Evolutionary conservation across 768 basidiomycete genomes (phyloP).

Genomic region (Ephemerocybe angulata): DNA sequence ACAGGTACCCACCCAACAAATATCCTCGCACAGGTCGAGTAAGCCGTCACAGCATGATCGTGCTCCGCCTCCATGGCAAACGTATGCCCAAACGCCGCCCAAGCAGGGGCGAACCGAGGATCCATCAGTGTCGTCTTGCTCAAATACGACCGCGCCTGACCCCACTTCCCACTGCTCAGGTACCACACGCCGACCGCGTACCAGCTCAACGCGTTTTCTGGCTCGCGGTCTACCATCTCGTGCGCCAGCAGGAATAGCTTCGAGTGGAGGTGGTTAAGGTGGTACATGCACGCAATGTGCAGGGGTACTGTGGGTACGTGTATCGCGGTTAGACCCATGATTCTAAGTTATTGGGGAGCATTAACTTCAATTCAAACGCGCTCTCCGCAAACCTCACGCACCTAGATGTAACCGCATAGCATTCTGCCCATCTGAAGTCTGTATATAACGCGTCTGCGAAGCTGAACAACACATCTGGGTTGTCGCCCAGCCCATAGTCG

Average conservation of each 20-base stretch:
- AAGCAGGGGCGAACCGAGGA: constrained; percentile 91
- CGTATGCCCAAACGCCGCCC: constrained; percentile 97
- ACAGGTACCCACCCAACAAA: constrained; percentile 73
- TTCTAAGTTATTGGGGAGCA: constrained; percentile 43
- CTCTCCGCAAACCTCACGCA: no score
- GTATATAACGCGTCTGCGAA: constrained; percentile 88
- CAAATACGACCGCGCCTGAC: constrained; percentile 90
- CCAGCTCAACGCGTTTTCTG: constrained; percentile 92
- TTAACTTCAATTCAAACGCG: constrained; percentile 23
- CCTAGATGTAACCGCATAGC: constrained; percentile 84
- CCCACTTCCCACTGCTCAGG: constrained; percentile 80
- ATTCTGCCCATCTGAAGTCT: constrained; percentile 91
- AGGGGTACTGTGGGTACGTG: constrained; percentile 89
- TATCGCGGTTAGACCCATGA: constrained; percentile 77
- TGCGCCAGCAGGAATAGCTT: constrained; percentile 95
- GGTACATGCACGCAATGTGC: constrained; percentile 98
- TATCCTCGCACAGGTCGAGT: constrained; percentile 93
- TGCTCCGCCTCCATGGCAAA: constrained; percentile 98
- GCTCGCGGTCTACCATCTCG: constrained; percentile 91
- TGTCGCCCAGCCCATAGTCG: constrained; percentile 82
- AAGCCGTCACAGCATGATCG: constrained; percentile 97
- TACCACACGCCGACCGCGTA: constrained; percentile 99
- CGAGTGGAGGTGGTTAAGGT: constrained; percentile 86
- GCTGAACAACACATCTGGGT: constrained; percentile 88
- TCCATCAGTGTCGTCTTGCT: constrained; percentile 98